A percentile compares a stretch with the other conserved stretches of the same genome.
Evolutionary conservation across 768 basidiomycete genomes (phyloP).

Genomic region (Leccinum longicurvipes): DNA sequence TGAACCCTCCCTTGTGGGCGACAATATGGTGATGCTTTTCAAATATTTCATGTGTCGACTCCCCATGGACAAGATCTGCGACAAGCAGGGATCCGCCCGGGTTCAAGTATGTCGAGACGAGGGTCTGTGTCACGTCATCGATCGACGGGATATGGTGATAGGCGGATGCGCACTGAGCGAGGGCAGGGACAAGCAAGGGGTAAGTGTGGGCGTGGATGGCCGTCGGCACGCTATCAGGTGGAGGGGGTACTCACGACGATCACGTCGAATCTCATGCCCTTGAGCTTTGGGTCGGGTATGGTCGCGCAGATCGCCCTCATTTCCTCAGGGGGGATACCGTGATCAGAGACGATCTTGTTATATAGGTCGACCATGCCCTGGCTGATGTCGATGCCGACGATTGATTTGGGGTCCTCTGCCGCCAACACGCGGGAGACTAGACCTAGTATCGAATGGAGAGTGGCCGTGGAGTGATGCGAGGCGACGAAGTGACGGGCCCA

Average conservation of each 20-base stretch:
- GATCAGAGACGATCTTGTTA: slow-evolving; percentile 53
- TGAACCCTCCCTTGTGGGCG: slow-evolving; percentile 53
- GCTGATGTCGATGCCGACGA: slow-evolving; percentile 77
- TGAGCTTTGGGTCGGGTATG: slow-evolving; percentile 46
- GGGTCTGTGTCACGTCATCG: slow-evolving; percentile 45
- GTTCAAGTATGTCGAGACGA: slow-evolving; percentile 54
- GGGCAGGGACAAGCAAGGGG: not conserved
- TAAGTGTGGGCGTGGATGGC: not conserved
- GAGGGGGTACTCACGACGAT: slow-evolving; percentile 52
- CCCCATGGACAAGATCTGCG: slow-evolving; percentile 44
- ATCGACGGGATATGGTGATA: slow-evolving; percentile 63
- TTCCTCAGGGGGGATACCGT: slow-evolving; percentile 62
- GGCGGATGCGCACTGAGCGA: slow-evolving; percentile 53
- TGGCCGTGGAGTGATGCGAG: too few relatives aligned
- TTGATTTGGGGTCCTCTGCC: slow-evolving; percentile 53
- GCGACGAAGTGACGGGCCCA: not conserved
- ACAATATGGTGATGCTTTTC: slow-evolving; percentile 44
- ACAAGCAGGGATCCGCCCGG: slow-evolving; percentile 61
- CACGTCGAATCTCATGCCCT: slow-evolving; percentile 61
- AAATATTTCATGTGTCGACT: slow-evolving; percentile 24
- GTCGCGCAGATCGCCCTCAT: slow-evolving; percentile 57
- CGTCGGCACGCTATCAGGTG: not conserved
- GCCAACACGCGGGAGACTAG: slow-evolving; percentile 60
- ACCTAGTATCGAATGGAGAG: slow-evolving; percentile 40
- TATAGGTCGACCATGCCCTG: slow-evolving; percentile 65